Evolutionary conservation across 2,329 filamentous ascomycete genomes (phyloP).

Genomic region (Trichothecium roseum): DNA sequence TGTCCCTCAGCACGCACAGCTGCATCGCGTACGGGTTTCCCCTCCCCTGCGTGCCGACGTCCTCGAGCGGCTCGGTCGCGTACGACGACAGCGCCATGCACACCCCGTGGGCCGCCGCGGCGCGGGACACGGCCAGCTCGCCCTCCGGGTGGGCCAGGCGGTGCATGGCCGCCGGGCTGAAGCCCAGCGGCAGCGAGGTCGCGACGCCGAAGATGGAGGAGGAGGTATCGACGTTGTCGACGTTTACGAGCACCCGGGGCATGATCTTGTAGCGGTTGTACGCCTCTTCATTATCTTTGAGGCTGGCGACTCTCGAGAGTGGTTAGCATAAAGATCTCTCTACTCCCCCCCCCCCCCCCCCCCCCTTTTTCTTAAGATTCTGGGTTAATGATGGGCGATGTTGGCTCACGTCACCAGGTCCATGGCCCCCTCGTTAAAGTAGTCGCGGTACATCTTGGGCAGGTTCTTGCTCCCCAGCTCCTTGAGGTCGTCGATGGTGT

Average conservation of each 20-base stretch:
- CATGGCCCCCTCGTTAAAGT: constrained; percentile 48
- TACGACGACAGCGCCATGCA: constrained; percentile 9
- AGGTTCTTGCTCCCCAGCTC: constrained; percentile 1
- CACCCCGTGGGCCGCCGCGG: constrained; percentile 29
- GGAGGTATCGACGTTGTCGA: constrained; percentile 23
- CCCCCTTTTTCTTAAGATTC: no score
- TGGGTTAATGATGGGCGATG: no score
- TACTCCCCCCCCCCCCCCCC: no score
- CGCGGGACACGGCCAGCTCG: constrained; percentile 35
- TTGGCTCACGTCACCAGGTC: constrained; percentile 21
- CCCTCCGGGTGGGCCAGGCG: constrained; percentile 39
- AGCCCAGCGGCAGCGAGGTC: constrained; percentile 39
- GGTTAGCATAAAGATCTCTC: no score
- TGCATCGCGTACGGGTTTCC: constrained; percentile 41
- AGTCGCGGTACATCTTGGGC: constrained; percentile 12
- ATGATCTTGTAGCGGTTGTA: constrained; percentile 37
- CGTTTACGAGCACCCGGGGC: constrained; percentile 32
- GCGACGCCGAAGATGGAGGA: constrained; percentile 32
- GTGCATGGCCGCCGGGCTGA: constrained; percentile 43
- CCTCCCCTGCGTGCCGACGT: constrained; percentile 28
- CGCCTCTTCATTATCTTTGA: constrained; percentile 39
- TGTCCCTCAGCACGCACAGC: constrained; percentile 40
- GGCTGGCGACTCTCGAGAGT: no score
- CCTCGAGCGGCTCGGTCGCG: constrained; percentile 17
- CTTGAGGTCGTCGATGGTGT: constrained; percentile 3